Base-by-base conservation (phyloP, 345 rosid species). In the Pelargonium nanum region DNA sequence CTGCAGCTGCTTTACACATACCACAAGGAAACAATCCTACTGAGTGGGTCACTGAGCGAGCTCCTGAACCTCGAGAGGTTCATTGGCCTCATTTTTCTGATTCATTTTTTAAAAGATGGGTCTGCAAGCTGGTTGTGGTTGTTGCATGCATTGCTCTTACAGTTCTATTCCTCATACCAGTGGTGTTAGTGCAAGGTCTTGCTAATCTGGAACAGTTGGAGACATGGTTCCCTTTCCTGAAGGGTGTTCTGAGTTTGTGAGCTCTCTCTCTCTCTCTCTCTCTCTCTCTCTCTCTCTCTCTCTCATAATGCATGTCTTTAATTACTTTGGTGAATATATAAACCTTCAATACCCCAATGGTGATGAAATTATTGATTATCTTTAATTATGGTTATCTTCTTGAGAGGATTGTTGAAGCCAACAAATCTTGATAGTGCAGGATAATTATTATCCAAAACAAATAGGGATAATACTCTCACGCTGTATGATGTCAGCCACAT, bases 71-170 rank as follows among this genome's bases (percentile, higher is more conserved):
- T 63, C 72, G 58, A 53, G 96, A 91, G 72, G 80, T 88, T 70
- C 83, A 91, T 51, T 91, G 98, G 96, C 80, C 92, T 44, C 85
- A 85, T 80, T 91, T 91, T 80, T 85, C 98, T 15, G 70, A 90
- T 30, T 86, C 95, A n/a, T 88, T 83, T 69, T 68, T 85, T 62
- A 78, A 62, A 74, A 83, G 83, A 85, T 88, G 95, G 96, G 75
- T 84, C 65, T 78, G 69, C 65, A 80, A 77, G 65, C 69, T 86
- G 61, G 78, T 68, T 58, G 95, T 77, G 13, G 62, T 70, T 54
- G 74, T 77, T 54, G 81, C 87, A 21, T 88, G 28, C 63, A 40
- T 76, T 52, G 75, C 83, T 72, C 72, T 86, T 17, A 79, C 85
- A 1, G 65, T 88, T 72, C 69, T 88, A 45, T 91, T 85, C 76